These are phyloP conservation scores for Corymbia maculata DNA, from an alignment of 345 rosid genomes.

Conservation along the genomic window DNA sequence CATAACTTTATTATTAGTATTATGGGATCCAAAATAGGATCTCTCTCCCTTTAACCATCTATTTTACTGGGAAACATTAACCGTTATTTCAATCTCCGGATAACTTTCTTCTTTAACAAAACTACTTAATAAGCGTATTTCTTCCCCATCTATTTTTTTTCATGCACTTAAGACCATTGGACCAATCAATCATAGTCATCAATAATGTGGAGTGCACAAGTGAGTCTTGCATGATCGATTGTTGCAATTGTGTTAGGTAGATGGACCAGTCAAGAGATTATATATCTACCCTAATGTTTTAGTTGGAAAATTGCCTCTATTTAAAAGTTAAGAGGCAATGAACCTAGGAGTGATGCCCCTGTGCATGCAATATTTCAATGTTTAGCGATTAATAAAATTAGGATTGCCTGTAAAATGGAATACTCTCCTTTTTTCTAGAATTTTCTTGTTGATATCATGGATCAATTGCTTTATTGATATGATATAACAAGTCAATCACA, in stretches of 20 bases:
- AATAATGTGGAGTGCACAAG: not conserved
- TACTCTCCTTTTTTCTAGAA: too few relatives aligned
- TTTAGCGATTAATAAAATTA: too few relatives aligned
- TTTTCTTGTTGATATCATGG: too few relatives aligned
- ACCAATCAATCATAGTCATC: not conserved
- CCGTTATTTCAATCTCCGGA: not conserved
- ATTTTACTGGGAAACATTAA: not conserved
- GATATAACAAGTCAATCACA: too few relatives aligned
- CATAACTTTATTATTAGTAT: not conserved
- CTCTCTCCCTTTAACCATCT: not conserved
- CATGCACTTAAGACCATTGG: not conserved
- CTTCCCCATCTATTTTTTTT: not conserved
- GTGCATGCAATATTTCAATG: too few relatives aligned
- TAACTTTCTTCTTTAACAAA: not conserved
- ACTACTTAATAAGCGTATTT: not conserved
- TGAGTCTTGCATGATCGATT: not conserved
- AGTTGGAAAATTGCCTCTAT: too few relatives aligned
- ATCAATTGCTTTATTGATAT: too few relatives aligned
- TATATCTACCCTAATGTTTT: too few relatives aligned
- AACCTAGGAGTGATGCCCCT: too few relatives aligned
- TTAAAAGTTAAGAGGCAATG: too few relatives aligned
- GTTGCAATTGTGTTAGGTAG: too few relatives aligned
- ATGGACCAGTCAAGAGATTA: not conserved
- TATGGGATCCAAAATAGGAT: not conserved
- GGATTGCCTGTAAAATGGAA: too few relatives aligned